These are phyloP conservation scores for Eutrema japonicum DNA, from an alignment of 345 rosid species.

Conservation along the genomic window DNA sequence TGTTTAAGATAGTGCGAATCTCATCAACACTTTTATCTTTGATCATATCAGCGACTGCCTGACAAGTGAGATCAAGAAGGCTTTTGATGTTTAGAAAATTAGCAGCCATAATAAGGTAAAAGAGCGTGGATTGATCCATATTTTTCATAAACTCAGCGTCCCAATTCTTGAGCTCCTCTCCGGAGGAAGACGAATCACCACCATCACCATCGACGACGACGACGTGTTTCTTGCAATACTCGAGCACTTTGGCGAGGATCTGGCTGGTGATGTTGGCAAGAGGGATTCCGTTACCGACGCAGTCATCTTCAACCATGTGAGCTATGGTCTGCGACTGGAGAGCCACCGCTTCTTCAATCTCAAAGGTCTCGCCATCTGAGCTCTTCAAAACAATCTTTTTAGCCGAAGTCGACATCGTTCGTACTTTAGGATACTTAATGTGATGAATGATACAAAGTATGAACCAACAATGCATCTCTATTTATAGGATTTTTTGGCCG, in stretches of 20 bases:
- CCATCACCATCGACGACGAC: not conserved
- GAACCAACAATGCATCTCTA: too few relatives aligned
- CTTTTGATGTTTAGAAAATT: not conserved
- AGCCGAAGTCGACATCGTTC: too few relatives aligned
- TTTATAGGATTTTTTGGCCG: too few relatives aligned
- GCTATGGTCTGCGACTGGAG: conserved; percentile 9
- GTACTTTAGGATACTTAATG: too few relatives aligned
- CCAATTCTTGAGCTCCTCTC: conserved; percentile 6
- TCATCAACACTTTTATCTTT: not conserved
- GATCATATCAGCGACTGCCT: conserved; percentile 14
- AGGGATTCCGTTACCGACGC: not conserved
- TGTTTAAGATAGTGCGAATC: not conserved
- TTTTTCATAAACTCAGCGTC: conserved; percentile 2
- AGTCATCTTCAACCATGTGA: not conserved
- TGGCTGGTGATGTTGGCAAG: not conserved
- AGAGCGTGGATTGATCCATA: not conserved
- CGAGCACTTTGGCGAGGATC: not conserved
- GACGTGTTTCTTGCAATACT: conserved; percentile 12
- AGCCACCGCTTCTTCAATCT: conserved; percentile 20
- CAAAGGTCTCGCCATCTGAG: conserved; percentile 15
- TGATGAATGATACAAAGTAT: too few relatives aligned
- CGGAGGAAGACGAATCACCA: not conserved
- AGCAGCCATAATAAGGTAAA: not conserved
- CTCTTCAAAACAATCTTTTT: too few relatives aligned
- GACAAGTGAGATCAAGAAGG: conserved; percentile 10